Evolutionary conservation across 495 filamentous ascomycete species (phyloP).

Genomic region (Neurospora sp.): DNA sequence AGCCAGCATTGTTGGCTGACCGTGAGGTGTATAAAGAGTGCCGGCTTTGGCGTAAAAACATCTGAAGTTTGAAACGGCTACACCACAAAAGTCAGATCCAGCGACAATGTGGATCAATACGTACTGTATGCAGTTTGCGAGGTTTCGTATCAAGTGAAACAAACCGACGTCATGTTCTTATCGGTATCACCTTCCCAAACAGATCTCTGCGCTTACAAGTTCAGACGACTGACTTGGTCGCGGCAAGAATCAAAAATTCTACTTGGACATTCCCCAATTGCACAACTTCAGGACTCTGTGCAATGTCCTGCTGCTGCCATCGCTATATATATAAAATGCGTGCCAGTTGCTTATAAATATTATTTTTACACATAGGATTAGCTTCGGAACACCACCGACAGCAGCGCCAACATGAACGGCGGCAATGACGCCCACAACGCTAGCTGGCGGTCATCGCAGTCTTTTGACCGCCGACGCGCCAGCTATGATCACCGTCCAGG

Average conservation of each 20-base stretch:
- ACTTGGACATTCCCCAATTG: not conserved
- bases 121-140: constrained; percentile 4
- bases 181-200: constrained; percentile 4
- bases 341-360: not conserved
- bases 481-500: constrained; percentile 21
- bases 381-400: constrained; percentile 1
- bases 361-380: not conserved
- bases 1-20: not conserved
- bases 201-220: not conserved
- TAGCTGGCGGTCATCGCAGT: not conserved
- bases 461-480: not conserved
- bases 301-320: not conserved
- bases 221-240: not conserved
- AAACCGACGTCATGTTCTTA: constrained; percentile 16
- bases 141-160: not conserved
- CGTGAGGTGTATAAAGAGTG: not conserved
- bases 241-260: not conserved
- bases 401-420: constrained; percentile 20
- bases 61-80: not conserved
- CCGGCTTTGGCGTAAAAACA: not conserved
- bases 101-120: not conserved
- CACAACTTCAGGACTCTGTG: not conserved
- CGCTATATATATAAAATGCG: constrained; percentile 3
- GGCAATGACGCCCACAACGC: constrained; percentile 6
- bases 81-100: not conserved